phyloP scores from a whole-genome alignment of 306 rosid genomes.

The Corylus americana region DNA sequence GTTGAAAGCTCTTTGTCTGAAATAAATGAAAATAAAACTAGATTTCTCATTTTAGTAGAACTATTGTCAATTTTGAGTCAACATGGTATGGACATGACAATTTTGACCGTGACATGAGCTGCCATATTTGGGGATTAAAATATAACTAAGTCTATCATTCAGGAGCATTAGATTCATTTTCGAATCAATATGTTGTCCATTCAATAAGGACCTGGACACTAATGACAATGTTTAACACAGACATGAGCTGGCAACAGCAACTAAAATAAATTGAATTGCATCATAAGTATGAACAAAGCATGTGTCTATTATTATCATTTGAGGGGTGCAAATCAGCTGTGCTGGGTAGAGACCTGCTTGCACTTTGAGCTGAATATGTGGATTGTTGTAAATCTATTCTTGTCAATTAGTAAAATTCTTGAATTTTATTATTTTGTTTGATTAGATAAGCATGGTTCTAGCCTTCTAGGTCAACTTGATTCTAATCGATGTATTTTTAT shows the following conservation, averaged over 20 bases:
- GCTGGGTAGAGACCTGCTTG: conserved; percentile 1
- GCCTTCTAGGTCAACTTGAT: neutral
- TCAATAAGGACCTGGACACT: neutral
- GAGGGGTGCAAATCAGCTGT: neutral
- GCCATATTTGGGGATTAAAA: neutral
- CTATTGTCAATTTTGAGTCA: neutral
- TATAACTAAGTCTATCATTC: neutral
- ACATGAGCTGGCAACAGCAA: neutral
- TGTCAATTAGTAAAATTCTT: neutral
- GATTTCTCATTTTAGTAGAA: neutral
- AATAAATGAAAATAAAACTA: neutral
- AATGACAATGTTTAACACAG: neutral
- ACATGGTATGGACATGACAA: neutral
- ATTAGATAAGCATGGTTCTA: neutral
- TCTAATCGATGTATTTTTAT: neutral
- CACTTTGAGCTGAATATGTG: neutral
- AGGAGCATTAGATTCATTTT: neutral
- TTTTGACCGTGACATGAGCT: neutral
- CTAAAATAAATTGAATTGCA: neutral
- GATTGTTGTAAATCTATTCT: neutral
- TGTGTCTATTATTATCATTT: too few species aligned
- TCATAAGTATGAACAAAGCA: neutral
- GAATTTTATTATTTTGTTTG: neutral
- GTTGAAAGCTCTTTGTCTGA: neutral
- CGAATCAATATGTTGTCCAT: neutral